Base-by-base conservation (phyloP, 306 rosid genomes). In the Quercus engelmannii region DNA sequence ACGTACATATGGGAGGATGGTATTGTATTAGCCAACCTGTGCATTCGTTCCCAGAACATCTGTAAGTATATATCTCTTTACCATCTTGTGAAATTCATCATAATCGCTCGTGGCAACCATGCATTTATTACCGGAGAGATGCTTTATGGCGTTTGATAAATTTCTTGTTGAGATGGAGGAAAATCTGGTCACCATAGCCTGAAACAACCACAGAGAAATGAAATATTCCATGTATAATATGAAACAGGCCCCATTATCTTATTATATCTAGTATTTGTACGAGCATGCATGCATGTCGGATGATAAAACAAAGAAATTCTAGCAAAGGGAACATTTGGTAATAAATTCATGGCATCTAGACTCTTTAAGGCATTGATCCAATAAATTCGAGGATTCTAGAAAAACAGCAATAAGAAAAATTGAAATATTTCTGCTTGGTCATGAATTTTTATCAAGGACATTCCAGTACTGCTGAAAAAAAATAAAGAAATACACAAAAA, bases 91-190 rank as follows among this genome's bases (percentile, higher is more conserved):
- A 84, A 95, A 95, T 1, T 91, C 92, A 15, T 91, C 81, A 91
- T 93, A 93, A 83, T 95, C 99, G 46, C 98, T 93, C 17, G 21
- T 84, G n/a, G 99, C 98, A 84, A 95, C 99, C 97, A 95, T 88
- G 57, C 97, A 86, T 79, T 93, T 95, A 75, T 95, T 80, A 26
- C 17, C 58, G 78, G 98, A 93, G 77, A 95, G 91, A 76, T 85
- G 78, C 35, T 21, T 84, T 1, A 95, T 84, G 4, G 98, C 96
- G n/a, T 64, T 91, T 5, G 97, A 78, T 61, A 95, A 84, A 84
- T 93, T 95, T 85, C 95, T 90, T 18, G 91, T 80, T 43, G 99
- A 93, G 74, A 95, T 91, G 9, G 98, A 93, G 20, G 96, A 57
- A 81, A 52, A 86, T 80, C 97, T 89, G 11, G 97, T 91, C 76